phyloP scores from a whole-genome alignment of 345 rosid genomes.

The Viola odorata region DNA sequence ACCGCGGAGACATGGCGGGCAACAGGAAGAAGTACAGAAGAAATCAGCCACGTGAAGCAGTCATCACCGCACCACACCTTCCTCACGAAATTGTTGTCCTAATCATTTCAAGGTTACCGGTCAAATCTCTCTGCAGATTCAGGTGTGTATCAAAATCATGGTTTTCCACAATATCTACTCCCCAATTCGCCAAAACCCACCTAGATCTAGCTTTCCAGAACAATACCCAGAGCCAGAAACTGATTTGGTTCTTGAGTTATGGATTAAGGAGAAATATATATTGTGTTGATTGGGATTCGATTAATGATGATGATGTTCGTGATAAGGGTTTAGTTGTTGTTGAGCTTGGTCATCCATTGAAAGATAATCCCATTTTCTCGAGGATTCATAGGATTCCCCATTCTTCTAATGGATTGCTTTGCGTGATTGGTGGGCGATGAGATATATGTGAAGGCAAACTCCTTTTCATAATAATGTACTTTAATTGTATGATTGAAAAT shows the following conservation, averaged over 20 bases:
- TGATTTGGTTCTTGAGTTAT: conserved; percentile 11
- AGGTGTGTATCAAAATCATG: conserved; percentile 7
- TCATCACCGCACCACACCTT: not conserved
- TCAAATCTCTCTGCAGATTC: conserved; percentile 8
- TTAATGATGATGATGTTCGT: not conserved
- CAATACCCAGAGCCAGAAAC: not conserved
- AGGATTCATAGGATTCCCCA: conserved; percentile 16
- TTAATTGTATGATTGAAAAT: not conserved
- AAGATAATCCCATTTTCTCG: no score
- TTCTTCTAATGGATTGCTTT: conserved; percentile 42
- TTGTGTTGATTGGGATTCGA: conserved; percentile 14
- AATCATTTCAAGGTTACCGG: not conserved
- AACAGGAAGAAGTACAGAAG: no score
- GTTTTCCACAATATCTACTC: not conserved
- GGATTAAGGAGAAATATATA: conserved; percentile 4
- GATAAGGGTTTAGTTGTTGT: conserved; percentile 17
- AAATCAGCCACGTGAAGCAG: no score
- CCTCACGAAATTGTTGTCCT: not conserved
- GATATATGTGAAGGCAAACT: conserved; percentile 75
- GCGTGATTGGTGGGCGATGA: conserved; percentile 74
- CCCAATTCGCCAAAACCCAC: conserved; percentile 29
- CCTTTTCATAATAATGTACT: not conserved
- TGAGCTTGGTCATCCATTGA: not conserved
- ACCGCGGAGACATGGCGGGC: no score
- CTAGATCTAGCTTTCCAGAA: not conserved